Percentiles rank a stretch among this genome's conserved stretches.
These are phyloP conservation scores for Cyclostephanos invisitatus DNA, from an alignment of 108 stramenopile species.

Conservation along the genomic window DNA sequence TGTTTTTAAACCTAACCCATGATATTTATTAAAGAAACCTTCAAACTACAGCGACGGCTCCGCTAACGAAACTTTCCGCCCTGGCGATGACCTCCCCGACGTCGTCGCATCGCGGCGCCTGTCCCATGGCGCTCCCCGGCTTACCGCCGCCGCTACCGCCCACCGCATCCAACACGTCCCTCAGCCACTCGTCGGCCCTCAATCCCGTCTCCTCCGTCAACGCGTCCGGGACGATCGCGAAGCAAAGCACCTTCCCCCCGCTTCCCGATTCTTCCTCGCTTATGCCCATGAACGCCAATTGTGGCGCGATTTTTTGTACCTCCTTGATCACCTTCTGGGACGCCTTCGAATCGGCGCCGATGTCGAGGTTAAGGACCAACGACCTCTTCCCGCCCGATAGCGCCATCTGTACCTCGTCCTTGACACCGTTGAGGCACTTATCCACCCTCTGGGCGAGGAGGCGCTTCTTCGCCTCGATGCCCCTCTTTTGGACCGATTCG, in stretches of 20 bases:
- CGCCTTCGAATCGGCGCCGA: conserved; percentile 93
- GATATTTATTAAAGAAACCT: not conserved
- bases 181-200: conserved; percentile 84
- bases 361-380: conserved; percentile 80
- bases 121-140: conserved; percentile 80
- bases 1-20: not conserved
- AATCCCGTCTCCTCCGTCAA: conserved; percentile 61
- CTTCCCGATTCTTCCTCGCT: conserved; percentile 78
- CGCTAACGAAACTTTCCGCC: conserved; percentile 64
- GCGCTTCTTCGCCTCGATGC: conserved; percentile 81
- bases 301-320: conserved; percentile 80
- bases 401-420: conserved; percentile 54
- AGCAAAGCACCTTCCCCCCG: conserved; percentile 84
- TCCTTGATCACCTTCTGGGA: conserved; percentile 90
- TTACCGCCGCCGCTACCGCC: conserved; percentile 90
- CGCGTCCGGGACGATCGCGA: conserved; percentile 75
- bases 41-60: conserved; percentile 25
- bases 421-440: conserved; percentile 60
- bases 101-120: conserved; percentile 70
- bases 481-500: conserved; percentile 84
- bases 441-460: conserved; percentile 73
- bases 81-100: conserved; percentile 64
- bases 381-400: conserved; percentile 48
- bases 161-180: conserved; percentile 66
- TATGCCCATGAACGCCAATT: conserved; percentile 84